These are phyloP conservation scores for Pisolithus microcarpus DNA, from an alignment of 768 basidiomycete species.

Conservation along the genomic window DNA sequence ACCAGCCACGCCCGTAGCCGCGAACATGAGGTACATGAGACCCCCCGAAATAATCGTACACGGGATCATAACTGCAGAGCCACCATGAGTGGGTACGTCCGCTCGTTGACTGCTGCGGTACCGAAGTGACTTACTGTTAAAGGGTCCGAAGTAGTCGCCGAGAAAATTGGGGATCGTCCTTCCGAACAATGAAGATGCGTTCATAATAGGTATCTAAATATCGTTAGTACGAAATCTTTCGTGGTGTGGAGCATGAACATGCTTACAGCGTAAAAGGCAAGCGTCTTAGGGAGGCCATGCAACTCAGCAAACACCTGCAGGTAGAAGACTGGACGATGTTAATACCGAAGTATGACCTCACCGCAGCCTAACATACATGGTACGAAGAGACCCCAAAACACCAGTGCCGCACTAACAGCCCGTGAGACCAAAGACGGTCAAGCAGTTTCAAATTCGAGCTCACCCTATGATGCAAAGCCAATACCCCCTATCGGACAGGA, in stretches of 20 bases:
- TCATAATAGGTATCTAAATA: conserved; percentile 44
- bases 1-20: conserved; percentile 35
- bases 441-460: conserved; percentile 22
- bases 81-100: not conserved
- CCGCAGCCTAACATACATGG: conserved; percentile 33
- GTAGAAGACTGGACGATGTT: conserved; percentile 37
- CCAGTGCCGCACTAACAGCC: conserved; percentile 30
- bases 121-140: conserved; percentile 34
- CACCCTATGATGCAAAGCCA: conserved; percentile 36
- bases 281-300: conserved; percentile 30
- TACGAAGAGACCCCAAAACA: conserved; percentile 45
- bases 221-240: not conserved
- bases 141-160: conserved; percentile 42
- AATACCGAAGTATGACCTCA: not conserved
- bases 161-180: conserved; percentile 50
- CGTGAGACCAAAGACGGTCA: conserved; percentile 14
- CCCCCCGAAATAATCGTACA: conserved; percentile 34
- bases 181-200: conserved; percentile 50
- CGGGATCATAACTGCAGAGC: conserved; percentile 35
- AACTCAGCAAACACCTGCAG: conserved; percentile 41
- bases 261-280: conserved; percentile 42
- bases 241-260: not conserved
- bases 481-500: conserved; percentile 37
- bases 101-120: not conserved
- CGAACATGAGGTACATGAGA: conserved; percentile 46